Evolutionary conservation across 495 filamentous ascomycete genomes (phyloP).

Genomic region (Astrothelium subdiscretum): DNA sequence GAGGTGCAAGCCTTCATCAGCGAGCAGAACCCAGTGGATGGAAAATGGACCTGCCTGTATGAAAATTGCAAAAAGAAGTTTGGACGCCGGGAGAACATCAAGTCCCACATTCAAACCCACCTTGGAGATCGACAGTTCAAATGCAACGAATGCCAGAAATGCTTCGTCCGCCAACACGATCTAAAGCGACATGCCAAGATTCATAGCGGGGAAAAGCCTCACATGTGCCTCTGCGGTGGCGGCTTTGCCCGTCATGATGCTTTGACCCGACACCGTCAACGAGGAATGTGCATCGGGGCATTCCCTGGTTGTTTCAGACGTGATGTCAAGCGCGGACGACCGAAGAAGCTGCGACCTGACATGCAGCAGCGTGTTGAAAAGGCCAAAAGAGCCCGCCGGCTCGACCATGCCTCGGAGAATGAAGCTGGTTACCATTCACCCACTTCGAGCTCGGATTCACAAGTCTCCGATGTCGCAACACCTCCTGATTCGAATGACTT

Average conservation of each 20-base stretch:
- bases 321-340: constrained; percentile 29
- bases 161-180: constrained; percentile 93
- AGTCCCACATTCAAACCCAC: constrained; percentile 94
- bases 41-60: constrained; percentile 80
- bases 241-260: constrained; percentile 91
- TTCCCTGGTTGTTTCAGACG: constrained; percentile 35
- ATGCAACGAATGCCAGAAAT: constrained; percentile 80
- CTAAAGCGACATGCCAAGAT: constrained; percentile 95
- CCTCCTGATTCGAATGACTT: background rate
- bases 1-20: constrained; percentile 78
- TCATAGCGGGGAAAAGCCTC: constrained; percentile 85
- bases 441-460: background rate
- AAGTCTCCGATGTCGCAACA: background rate
- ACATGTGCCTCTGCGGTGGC: constrained; percentile 80
- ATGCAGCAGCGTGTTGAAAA: constrained; percentile 26
- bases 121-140: constrained; percentile 88
- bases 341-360: constrained; percentile 29
- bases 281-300: constrained; percentile 87
- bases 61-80: constrained; percentile 72
- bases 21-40: constrained; percentile 59
- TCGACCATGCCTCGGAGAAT: background rate
- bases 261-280: constrained; percentile 82
- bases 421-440: background rate
- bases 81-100: constrained; percentile 92
- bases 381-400: constrained; percentile 16